A percentile compares a stretch with the other conserved stretches of the same genome.
Evolutionary conservation across 495 filamentous ascomycete species (phyloP).

Genomic region (Symbiotaphrina buchneri): DNA sequence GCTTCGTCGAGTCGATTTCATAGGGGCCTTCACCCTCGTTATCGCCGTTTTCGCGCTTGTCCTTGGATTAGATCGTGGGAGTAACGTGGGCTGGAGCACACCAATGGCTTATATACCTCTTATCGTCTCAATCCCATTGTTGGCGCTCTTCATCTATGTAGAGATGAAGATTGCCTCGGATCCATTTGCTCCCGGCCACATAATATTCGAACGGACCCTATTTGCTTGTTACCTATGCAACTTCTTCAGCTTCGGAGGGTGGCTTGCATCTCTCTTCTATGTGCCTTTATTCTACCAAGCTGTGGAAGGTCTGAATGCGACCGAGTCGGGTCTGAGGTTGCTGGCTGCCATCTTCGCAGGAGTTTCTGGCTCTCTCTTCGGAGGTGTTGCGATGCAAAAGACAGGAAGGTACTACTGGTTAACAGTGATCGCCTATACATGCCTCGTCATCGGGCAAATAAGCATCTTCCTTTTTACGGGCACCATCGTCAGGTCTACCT

Average conservation of each 20-base stretch:
- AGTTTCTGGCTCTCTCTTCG: constrained; percentile 44
- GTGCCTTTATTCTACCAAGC: constrained; percentile 66
- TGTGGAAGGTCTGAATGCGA: constrained; percentile 40
- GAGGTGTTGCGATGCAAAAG: constrained; percentile 48
- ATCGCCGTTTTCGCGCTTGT: constrained; percentile 48
- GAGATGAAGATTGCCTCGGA: constrained; percentile 49
- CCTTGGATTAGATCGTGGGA: constrained; percentile 55
- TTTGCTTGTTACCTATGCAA: constrained; percentile 50
- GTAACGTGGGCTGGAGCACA: constrained; percentile 46
- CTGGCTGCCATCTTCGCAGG: constrained; percentile 40
- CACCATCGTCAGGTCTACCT: constrained; percentile 14
- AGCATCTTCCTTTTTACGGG: constrained; percentile 40
- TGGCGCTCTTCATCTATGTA: constrained; percentile 43
- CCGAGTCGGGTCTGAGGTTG: constrained; percentile 38
- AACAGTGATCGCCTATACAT: constrained; percentile 32
- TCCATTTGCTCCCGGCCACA: constrained; percentile 60
- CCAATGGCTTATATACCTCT: constrained; percentile 36
- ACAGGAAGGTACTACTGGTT: constrained; percentile 64
- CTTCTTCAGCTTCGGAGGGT: constrained; percentile 51
- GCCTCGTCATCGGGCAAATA: constrained; percentile 25
- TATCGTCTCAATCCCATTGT: constrained; percentile 31
- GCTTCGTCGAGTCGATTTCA: constrained; percentile 55
- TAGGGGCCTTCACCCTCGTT: constrained; percentile 50
- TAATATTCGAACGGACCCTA: constrained; percentile 50
- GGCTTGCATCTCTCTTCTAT: constrained; percentile 47